These are phyloP conservation scores for Phaeoacremonium minimum DNA, from an alignment of 2,329 filamentous ascomycete genomes.

Conservation along the genomic window DNA sequence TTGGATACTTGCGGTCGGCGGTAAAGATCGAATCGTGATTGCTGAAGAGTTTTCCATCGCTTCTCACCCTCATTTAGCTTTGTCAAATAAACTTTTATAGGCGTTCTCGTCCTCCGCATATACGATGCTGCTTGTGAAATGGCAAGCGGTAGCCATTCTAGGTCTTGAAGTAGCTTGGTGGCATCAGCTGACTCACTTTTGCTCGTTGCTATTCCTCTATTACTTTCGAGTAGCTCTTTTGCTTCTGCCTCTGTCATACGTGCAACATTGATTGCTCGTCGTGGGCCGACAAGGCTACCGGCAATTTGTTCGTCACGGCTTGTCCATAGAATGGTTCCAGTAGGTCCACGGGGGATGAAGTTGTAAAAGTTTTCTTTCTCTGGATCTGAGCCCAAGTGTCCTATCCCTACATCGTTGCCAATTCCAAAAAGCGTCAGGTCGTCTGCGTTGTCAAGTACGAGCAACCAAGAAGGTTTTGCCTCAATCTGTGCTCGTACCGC, in stretches of 20 bases:
- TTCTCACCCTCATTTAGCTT: slow-evolving; percentile 14
- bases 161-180: slow-evolving; percentile 8
- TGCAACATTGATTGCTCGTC: slow-evolving; percentile 6
- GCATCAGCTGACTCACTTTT: slow-evolving; percentile 3
- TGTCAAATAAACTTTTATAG: slow-evolving; percentile 17
- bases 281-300: slow-evolving; percentile 8
- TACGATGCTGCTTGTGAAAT: slow-evolving; percentile 13
- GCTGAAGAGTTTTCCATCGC: slow-evolving; percentile 16
- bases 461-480: slow-evolving; percentile 1
- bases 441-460: slow-evolving; percentile 2
- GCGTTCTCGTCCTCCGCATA: slow-evolving; percentile 18
- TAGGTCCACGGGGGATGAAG: slow-evolving; percentile 1
- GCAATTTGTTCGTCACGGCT: slow-evolving; percentile 11
- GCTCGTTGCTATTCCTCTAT: slow-evolving; percentile 2
- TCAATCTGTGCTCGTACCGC: slow-evolving; percentile 9
- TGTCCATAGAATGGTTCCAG: slow-evolving; percentile 11
- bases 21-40: slow-evolving; percentile 18
- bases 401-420: not conserved
- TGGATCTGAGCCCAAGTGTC: not conserved
- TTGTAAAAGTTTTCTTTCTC: not conserved
- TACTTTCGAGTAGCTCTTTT: slow-evolving; percentile 6
- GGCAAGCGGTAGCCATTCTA: slow-evolving; percentile 10
- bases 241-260: slow-evolving; percentile 8
- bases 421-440: slow-evolving; percentile 7
- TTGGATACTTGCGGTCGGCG: slow-evolving; percentile 20